Evolutionary conservation across 768 basidiomycete genomes (phyloP), one percentile per base, ranked within the genome.

Genomic region (Cystofilobasidium ferigula): DNA sequence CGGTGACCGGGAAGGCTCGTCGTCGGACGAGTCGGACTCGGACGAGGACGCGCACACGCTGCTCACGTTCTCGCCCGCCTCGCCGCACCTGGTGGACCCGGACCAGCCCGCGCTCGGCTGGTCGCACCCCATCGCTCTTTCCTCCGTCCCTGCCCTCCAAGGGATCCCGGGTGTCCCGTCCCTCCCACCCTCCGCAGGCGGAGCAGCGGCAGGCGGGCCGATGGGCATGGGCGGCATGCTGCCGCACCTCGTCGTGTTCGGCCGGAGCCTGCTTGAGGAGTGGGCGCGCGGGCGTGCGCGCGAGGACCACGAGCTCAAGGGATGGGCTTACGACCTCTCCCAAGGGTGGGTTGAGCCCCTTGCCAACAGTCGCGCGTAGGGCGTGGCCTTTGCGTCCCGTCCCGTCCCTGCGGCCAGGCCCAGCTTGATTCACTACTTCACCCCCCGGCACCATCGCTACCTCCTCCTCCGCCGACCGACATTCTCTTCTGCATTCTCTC

Each of bases 211-310:
- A 4, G 30, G 30, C 9, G 28, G 32, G 36, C n/a, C 57, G 2
- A 28, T n/a, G 26, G 61, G 48, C 20, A 35, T 51, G 48, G 65
- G 65, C 24, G 56, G 56, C 18, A 62, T 68, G 61, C 54, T 68
- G 5, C 61, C 67, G 35, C 67, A 68, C n/a, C 43, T 68, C 8
- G 67, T 63, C 30, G 67, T 53, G 14, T 68, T 68, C 38, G 67
- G 67, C 22, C 16, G 67, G 20, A 56, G 54, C 24, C 43, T 68
- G 35, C 45, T 68, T 5, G 47, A n/a, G 34, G 67, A 68, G 45
- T 68, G 61, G 61, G 67, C 57, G 14, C 24, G 4, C 12, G 35
- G 57, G 22, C 40, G 57, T 3, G 40, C 34, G 22, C 18, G 18
- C 34, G 22, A 36, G 34, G 40, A 40, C 35, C 8, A 24, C n/a